phyloP scores from a whole-genome alignment of 345 rosid species.

The Acer campestre region DNA sequence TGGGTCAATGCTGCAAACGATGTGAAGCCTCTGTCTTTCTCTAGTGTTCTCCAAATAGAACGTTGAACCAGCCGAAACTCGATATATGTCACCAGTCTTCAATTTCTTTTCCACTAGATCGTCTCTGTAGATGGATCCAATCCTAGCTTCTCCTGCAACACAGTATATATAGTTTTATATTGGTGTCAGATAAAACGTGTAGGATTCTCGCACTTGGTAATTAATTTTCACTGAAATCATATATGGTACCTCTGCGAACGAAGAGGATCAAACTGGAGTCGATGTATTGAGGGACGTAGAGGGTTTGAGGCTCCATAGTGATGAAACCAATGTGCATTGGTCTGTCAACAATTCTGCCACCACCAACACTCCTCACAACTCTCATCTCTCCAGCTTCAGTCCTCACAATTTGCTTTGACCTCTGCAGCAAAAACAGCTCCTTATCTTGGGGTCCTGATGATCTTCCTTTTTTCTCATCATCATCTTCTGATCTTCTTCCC shows the following conservation, averaged over 20 bases:
- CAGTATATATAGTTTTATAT: neutral
- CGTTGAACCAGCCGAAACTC: constrained; percentile 73
- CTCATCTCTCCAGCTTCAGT: constrained; percentile 85
- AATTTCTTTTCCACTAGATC: constrained; percentile 55
- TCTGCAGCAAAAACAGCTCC: constrained; percentile 56
- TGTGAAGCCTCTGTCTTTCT: constrained; percentile 65
- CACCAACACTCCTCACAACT: constrained; percentile 46
- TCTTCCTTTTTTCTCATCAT: neutral
- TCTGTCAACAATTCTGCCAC: constrained; percentile 51
- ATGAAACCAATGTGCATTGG: constrained; percentile 81
- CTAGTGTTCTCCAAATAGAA: constrained; percentile 74
- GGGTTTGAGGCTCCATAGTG: constrained; percentile 78
- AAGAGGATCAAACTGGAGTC: constrained; percentile 78
- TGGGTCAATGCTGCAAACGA: constrained; percentile 69
- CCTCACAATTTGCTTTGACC: constrained; percentile 54
- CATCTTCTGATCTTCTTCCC: constrained; percentile 10
- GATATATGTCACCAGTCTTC: constrained; percentile 63
- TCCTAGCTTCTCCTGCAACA: constrained; percentile 73
- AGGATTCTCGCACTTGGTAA: neutral
- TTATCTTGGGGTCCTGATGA: constrained; percentile 10
- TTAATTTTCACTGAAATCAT: too few species aligned
- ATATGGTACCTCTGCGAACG: constrained; percentile 50
- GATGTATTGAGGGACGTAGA: constrained; percentile 81
- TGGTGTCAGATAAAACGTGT: too few species aligned
- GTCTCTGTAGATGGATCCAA: constrained; percentile 62